Conservation (phyloP, 2,329 filamentous ascomycete species). For the Hymenoscyphus linearis region DNA sequence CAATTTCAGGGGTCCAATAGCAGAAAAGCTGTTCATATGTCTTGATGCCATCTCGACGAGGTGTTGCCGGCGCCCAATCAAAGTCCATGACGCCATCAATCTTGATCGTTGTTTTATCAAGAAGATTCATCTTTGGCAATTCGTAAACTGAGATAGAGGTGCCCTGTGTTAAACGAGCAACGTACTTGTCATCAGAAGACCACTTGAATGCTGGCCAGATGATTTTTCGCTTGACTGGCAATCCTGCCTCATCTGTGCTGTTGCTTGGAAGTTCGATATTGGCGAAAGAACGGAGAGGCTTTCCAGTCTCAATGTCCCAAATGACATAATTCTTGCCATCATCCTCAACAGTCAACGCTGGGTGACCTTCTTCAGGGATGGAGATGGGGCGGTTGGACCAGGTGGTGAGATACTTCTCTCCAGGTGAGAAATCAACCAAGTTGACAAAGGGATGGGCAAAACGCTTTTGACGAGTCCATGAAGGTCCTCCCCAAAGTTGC, state of each 20-base stretch:
- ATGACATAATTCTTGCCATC: conserved; percentile 99
- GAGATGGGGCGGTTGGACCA: conserved; percentile 94
- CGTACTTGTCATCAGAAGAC: conserved; percentile 96
- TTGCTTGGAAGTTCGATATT: conserved; percentile 74
- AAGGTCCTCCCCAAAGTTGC: conserved; percentile 89
- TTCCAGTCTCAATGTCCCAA: conserved; percentile 88
- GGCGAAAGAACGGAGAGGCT: conserved; percentile 87
- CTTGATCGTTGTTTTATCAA: conserved; percentile 90
- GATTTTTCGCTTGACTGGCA: conserved; percentile 79
- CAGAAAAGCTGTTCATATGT: conserved; percentile 92
- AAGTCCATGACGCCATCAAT: conserved; percentile 97
- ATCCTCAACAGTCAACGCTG: conserved; percentile 80
- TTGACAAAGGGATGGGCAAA: conserved; percentile 96
- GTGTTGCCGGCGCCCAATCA: conserved; percentile 87
- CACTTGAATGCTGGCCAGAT: conserved; percentile 99
- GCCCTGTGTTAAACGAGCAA: conserved; percentile 83
- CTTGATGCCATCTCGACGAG: conserved; percentile 79
- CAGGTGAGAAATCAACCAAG: conserved; percentile 90
- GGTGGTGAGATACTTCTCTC: conserved; percentile 88
- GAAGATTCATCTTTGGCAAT: conserved; percentile 78
- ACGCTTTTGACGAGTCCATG: conserved; percentile 85
- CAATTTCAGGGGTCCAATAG: conserved; percentile 98
- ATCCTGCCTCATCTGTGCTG: conserved; percentile 53
- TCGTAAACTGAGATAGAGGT: conserved; percentile 90
- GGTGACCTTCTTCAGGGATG: conserved; percentile 82